A percentile compares a stretch with the other conserved stretches of the same genome.
phyloP scores from a whole-genome alignment of 2,329 filamentous ascomycete species.

The Diaporthe australafricana region DNA sequence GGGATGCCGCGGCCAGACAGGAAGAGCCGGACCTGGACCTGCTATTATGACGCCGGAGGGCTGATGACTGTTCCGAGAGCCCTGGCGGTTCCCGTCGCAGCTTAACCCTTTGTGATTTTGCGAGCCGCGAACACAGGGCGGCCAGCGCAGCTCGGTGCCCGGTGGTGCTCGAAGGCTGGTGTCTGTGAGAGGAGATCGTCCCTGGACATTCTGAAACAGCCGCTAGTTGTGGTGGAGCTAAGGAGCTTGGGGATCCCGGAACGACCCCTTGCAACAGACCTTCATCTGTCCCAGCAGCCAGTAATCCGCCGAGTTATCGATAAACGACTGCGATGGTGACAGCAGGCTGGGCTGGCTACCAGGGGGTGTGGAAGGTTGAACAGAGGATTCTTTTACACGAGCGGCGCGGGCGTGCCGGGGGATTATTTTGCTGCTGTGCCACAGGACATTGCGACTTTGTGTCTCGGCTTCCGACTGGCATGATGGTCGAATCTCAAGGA shows the following conservation, averaged over 20 bases:
- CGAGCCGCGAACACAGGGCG: not conserved
- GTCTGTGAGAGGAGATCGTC: conserved; percentile 19
- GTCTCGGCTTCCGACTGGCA: conserved; percentile 30
- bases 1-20: conserved; percentile 14
- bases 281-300: conserved; percentile 33
- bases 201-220: conserved; percentile 26
- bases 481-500: conserved; percentile 28
- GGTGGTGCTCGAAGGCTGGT: not conserved
- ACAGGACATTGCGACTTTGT: conserved; percentile 1
- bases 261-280: conserved; percentile 29
- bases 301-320: conserved; percentile 29
- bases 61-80: not conserved
- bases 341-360: conserved; percentile 19
- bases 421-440: conserved; percentile 24
- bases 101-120: not conserved
- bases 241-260: conserved; percentile 28
- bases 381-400: conserved; percentile 1
- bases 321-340: conserved; percentile 20
- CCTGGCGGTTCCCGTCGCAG: conserved; percentile 15
- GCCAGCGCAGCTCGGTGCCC: not conserved
- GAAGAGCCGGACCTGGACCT: conserved; percentile 1
- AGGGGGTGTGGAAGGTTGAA: conserved; percentile 3
- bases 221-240: conserved; percentile 21
- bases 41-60: conserved; percentile 13
- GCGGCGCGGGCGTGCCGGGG: conserved; percentile 8